Conservation (phyloP, 371 early-diverging fungal genomes). For the Mucor racemosus region DNA sequence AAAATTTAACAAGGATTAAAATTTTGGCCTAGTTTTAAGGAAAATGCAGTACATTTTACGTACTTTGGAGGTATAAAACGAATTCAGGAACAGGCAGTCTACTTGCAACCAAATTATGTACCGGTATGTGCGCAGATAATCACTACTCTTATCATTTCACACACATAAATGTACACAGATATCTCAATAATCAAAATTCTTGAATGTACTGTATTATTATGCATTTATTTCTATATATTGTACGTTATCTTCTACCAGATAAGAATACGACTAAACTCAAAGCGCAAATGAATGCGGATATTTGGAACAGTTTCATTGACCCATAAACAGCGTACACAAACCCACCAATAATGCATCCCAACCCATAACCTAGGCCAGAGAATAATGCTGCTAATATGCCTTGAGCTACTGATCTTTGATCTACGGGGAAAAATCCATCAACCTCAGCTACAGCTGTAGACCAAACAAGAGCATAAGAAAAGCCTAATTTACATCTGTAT, state of each 20-base stretch:
- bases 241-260: slow-evolving; percentile 15
- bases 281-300: slow-evolving; percentile 22
- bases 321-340: slow-evolving; percentile 34
- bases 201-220: no score
- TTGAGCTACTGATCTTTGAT: slow-evolving; percentile 45
- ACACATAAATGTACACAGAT: no score
- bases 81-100: no score
- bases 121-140: no score
- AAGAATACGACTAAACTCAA: slow-evolving; percentile 37
- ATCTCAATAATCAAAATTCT: no score
- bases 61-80: no score
- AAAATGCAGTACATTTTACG: no score
- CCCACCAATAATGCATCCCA: slow-evolving; percentile 43
- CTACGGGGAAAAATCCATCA: slow-evolving; percentile 43
- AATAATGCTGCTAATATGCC: slow-evolving; percentile 44
- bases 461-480: slow-evolving; percentile 39
- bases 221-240: no score
- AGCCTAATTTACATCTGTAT: slow-evolving; percentile 1
- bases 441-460: slow-evolving; percentile 46
- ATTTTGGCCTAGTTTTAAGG: no score
- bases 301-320: slow-evolving; percentile 29
- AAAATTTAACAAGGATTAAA: no score
- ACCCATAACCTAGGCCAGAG: slow-evolving; percentile 41
- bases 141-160: no score
- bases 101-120: no score